Evolutionary conservation across 306 rosid genomes (phyloP).

Genomic region (Pyrus communis): DNA sequence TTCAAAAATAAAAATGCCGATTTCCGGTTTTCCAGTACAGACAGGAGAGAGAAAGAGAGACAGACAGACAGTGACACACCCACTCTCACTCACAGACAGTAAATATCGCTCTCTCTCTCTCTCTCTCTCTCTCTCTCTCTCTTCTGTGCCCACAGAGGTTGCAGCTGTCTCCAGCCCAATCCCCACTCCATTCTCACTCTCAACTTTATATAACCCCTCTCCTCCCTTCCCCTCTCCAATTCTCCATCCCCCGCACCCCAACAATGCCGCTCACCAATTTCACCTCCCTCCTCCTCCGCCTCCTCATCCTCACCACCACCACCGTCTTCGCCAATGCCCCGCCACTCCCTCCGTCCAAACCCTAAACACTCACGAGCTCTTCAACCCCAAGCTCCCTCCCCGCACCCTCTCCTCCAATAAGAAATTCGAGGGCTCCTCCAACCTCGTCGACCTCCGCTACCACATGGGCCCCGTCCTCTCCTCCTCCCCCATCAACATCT

Average conservation of each 20-base stretch:
- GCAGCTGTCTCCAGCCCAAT: neutral
- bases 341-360: constrained; percentile 17
- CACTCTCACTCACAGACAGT: too few relatives aligned
- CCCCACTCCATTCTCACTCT: constrained; percentile 25
- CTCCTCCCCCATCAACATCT: constrained; percentile 63
- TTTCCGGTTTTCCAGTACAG: too few relatives aligned
- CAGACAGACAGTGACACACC: too few relatives aligned
- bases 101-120: too few relatives aligned
- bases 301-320: neutral
- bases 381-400: constrained; percentile 68
- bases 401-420: constrained; percentile 51
- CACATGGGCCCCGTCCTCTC: constrained; percentile 96
- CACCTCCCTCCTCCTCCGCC: neutral
- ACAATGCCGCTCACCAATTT: neutral
- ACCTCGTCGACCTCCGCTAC: constrained; percentile 65
- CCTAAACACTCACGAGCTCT: constrained; percentile 18
- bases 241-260: neutral
- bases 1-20: too few relatives aligned
- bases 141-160: too few relatives aligned
- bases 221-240: neutral
- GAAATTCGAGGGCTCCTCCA: constrained; percentile 73
- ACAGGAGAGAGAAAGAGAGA: too few relatives aligned
- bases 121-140: too few relatives aligned
- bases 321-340: neutral
- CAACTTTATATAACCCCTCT: neutral